A percentile compares a stretch with the other conserved stretches of the same genome.
Evolutionary conservation across 1,139 yeast species (phyloP).

Genomic region (Yamadazyma atmosphaerica): DNA sequence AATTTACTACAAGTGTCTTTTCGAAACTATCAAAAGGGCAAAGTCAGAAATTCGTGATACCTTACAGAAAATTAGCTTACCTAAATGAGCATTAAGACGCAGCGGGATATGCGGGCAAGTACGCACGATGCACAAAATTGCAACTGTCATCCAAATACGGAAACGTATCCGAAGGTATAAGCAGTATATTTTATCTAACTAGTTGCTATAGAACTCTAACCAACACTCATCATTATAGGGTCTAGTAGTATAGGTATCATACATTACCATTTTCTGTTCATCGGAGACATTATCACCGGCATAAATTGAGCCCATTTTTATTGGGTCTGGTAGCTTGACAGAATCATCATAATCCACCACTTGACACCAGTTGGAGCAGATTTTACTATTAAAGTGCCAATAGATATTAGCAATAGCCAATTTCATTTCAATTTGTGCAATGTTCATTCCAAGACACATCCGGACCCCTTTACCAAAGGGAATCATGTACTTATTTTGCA

Average conservation of each 20-base stretch:
- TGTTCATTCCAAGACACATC: slow-evolving; percentile 73
- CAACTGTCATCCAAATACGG: background rate
- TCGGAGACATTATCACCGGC: slow-evolving; percentile 29
- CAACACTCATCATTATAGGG: slow-evolving; percentile 54
- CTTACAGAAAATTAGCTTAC: background rate
- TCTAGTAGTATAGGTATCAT: slow-evolving; percentile 51
- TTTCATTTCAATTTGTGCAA: slow-evolving; percentile 69
- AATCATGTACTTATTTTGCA: slow-evolving; percentile 57
- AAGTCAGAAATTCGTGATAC: background rate
- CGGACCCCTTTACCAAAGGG: slow-evolving; percentile 76
- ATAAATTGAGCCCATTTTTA: slow-evolving; percentile 25
- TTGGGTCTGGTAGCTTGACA: slow-evolving; percentile 15
- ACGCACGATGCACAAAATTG: background rate
- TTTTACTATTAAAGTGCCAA: slow-evolving; percentile 40
- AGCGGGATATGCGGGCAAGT: background rate
- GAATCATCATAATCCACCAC: slow-evolving; percentile 19
- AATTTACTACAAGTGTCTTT: too few species aligned
- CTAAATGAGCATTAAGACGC: background rate
- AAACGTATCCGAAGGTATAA: background rate
- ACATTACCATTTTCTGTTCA: slow-evolving; percentile 51
- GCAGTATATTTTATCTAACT: background rate
- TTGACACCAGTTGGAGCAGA: slow-evolving; percentile 47
- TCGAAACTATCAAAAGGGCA: too few species aligned
- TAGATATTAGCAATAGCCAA: slow-evolving; percentile 55
- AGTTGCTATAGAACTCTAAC: slow-evolving; percentile 38